These are phyloP conservation scores for Iris pallida DNA, from an alignment of 116 monocot genomes.

Conservation along the genomic window DNA sequence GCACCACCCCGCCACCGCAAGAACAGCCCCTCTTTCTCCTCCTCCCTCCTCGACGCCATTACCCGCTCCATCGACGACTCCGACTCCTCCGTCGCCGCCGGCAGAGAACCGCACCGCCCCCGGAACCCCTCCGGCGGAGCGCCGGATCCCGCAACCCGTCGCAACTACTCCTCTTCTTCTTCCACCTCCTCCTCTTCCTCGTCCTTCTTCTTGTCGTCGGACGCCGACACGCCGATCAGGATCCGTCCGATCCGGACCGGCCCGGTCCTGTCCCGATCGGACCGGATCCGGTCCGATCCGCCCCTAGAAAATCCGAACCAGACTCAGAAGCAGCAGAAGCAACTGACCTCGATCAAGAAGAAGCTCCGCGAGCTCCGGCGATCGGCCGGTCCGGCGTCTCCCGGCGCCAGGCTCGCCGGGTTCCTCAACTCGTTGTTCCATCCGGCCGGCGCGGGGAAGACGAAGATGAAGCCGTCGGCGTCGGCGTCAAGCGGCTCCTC, in stretches of 20 bases:
- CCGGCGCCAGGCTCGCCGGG: constrained; percentile 16
- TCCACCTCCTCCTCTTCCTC: constrained; percentile 6
- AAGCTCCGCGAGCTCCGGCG: constrained; percentile 14
- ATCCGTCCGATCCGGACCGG: not conserved
- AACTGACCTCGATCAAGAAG: not conserved
- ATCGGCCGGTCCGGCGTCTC: constrained; percentile 7
- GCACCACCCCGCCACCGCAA: constrained; percentile 6
- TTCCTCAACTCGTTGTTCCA: constrained; percentile 14
- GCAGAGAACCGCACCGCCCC: not conserved
- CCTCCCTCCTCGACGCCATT: constrained; percentile 52
- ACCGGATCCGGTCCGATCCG: constrained; percentile 9
- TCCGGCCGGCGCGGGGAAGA: not conserved
- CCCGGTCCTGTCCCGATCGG: constrained; percentile 10
- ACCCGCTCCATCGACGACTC: constrained; percentile 42
- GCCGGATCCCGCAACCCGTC: not conserved
- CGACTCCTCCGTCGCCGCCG: not conserved
- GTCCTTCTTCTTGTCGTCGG: not conserved
- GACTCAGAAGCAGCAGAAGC: not conserved
- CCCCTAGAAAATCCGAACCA: not conserved
- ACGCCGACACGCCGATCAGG: constrained; percentile 6
- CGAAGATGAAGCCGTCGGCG: not conserved
- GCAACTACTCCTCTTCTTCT: not conserved
- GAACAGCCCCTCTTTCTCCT: constrained; percentile 42
- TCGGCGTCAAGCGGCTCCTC: constrained; percentile 6
- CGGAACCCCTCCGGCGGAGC: not conserved